A percentile compares a stretch with the other conserved stretches of the same genome.
These are phyloP conservation scores for Termitomyces sp. DNA, from an alignment of 768 basidiomycete genomes.

Conservation along the genomic window DNA sequence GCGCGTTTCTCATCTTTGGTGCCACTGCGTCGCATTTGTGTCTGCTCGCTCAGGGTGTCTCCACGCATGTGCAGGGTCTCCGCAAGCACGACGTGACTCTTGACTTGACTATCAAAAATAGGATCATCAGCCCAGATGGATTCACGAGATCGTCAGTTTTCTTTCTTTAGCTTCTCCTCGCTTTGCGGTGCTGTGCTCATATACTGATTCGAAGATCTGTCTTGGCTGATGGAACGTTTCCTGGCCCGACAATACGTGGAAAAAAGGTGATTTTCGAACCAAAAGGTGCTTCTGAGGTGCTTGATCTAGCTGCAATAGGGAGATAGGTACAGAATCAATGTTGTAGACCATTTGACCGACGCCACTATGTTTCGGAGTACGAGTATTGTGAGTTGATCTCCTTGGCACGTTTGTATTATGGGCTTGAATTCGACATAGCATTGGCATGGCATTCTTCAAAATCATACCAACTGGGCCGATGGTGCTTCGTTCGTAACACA, in stretches of 20 bases:
- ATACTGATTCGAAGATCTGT: background rate
- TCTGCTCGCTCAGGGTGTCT: background rate
- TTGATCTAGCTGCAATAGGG: conserved; percentile 8
- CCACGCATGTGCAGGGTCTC: background rate
- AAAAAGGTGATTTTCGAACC: background rate
- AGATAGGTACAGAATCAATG: conserved; percentile 17
- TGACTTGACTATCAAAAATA: conserved; percentile 57
- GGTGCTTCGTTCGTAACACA: conserved; percentile 26
- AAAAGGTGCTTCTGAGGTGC: background rate
- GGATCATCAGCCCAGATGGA: conserved; percentile 43
- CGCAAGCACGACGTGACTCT: conserved; percentile 23
- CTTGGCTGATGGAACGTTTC: conserved; percentile 7
- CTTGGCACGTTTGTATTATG: background rate
- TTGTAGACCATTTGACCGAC: conserved; percentile 17
- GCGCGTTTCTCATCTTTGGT: background rate
- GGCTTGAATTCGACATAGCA: background rate
- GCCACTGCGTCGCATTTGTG: background rate
- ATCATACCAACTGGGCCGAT: conserved; percentile 6
- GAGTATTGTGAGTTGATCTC: conserved; percentile 14
- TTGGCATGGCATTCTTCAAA: conserved; percentile 10
- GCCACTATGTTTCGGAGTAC: conserved; percentile 17
- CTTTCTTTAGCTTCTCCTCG: too few relatives aligned
- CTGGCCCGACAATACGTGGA: conserved; percentile 3
- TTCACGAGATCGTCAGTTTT: conserved; percentile 5
- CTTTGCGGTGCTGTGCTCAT: background rate